Base-by-base conservation (phyloP, 371 early-diverging fungal genomes). In the Rhizopus arrhizus region DNA sequence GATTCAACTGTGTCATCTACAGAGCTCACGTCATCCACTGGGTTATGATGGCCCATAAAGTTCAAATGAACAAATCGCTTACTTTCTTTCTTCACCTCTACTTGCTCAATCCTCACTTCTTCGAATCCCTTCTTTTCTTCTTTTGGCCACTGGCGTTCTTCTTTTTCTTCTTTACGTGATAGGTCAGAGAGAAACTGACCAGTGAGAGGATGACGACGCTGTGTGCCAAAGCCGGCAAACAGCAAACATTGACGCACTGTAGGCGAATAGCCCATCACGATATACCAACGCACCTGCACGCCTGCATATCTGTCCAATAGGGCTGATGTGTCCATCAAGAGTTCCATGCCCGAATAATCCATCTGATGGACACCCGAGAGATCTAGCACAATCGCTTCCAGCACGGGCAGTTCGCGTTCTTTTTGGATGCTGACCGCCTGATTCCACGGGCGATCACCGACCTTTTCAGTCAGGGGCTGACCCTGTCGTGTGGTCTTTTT, bases 311-410 rank as follows among this genome's bases (percentile, higher is more conserved):
- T 74, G 5, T 79, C 76, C 0, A 75, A 71, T 53, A 73, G 71
- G 2, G 73, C 68, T 2, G 79, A 78, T 5, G 71, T 58, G 41
- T 78, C 78, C 6, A 75, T 61, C 28, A 93, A 76, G 12, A 82
- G 78, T 61, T 92, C 92, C 50, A 89, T 68, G 33, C 91, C 94
- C 0, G 93, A 88, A 32, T 85, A 82, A 59, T 95, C 95, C 65
- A 94, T 82, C 35, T 80, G 74, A 54, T 89, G 88, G 10, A 93
- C 93, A 10, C 85, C 86, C 0, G 89, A 78, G 51, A 95, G 81
- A 68, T 94, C 94, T n/a, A 95, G 74, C 16, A 95, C 70, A 16
- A 95, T 64, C 0, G 94, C 89, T 4, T 84, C 77, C 13, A 92
- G 71, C 8, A 72, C 58, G 3, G 90, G 89, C 29, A 70, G 59